Base-by-base conservation (phyloP, 2,329 filamentous ascomycete genomes). In the Graphilbum fragrans region DNA sequence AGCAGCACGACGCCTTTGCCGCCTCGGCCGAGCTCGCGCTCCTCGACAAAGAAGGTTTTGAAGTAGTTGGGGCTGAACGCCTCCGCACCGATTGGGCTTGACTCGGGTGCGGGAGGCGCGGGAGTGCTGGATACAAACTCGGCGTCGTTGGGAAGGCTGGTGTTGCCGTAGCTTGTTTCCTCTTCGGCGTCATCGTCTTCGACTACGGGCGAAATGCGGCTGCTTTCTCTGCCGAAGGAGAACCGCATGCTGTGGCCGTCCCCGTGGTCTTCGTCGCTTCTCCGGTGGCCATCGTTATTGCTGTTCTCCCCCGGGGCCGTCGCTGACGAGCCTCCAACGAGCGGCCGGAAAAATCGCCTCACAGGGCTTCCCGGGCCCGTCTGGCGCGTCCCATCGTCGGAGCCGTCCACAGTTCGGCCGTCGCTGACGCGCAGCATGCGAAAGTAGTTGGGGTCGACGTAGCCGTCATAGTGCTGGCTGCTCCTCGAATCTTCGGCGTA, bases 51-150 rank as follows among this genome's bases (percentile, higher is more conserved):
- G 61, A 95, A 96, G 14, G 77, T 82, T 52, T 83, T 77, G 64
- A 96, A 96, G 56, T 96, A 98, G 51, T 88, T 80, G 7, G 83
- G 88, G 51, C 82, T 93, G 54, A 98, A 95, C 0, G 92, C 87
- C 22, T 85, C 77, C 42, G 80, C 76, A 25, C 85, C 85, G 41
- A 98, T 98, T 22, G 83, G 80, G 46, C 83, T 78, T 16, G 34
- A 9, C n/a, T 10, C 16, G 3, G 14, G 14, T 20, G 35, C 36
- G 18, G 52, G 52, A 37, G 62, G 61, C 42, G 65, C 60, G 45
- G 74, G 60, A 45, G 69, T 53, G 61, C 69, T 73, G 27, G 72
- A 68, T 25, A 76, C 57, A 46, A 75, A 77, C 45, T 75, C 70
- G 49, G 59, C 58, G 35, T 59, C 54, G 14, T 55, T 21, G 18